Conservation (phyloP, 306 rosid genomes). For the Malus fusca region DNA sequence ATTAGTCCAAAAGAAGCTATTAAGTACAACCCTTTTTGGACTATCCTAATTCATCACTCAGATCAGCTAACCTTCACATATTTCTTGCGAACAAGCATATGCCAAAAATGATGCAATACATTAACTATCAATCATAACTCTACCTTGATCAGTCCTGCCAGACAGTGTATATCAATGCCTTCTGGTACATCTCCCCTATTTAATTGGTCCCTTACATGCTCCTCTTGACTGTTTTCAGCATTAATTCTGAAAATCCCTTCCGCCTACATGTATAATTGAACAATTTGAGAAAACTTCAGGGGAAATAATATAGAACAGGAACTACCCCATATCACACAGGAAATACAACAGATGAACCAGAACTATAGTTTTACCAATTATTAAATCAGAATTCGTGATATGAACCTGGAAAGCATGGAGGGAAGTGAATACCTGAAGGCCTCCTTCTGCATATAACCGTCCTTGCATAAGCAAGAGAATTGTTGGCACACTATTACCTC, state of each 20-base stretch:
- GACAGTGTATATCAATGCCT: constrained; percentile 71
- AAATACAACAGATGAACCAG: neutral
- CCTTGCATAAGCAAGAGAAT: constrained; percentile 85
- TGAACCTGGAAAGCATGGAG: neutral
- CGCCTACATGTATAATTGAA: constrained; percentile 40
- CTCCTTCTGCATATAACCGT: constrained; percentile 68
- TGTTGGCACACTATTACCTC: constrained; percentile 92
- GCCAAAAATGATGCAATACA: neutral
- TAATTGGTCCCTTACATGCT: constrained; percentile 67
- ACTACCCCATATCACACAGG: neutral
- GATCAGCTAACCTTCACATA: neutral
- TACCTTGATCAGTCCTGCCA: constrained; percentile 94
- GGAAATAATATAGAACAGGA: neutral
- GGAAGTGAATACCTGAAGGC: constrained; percentile 55
- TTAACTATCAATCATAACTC: neutral
- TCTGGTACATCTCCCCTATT: constrained; percentile 75
- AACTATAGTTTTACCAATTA: neutral
- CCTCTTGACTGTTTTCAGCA: constrained; percentile 75
- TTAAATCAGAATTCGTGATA: neutral
- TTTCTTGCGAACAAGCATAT: neutral
- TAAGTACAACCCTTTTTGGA: neutral
- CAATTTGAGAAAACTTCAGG: neutral
- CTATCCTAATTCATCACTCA: neutral
- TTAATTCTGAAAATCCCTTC: constrained; percentile 92
- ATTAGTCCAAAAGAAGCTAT: neutral